Evolutionary conservation across 2,329 filamentous ascomycete species (phyloP).

Genomic region (Tolypocladium pustulatum): DNA sequence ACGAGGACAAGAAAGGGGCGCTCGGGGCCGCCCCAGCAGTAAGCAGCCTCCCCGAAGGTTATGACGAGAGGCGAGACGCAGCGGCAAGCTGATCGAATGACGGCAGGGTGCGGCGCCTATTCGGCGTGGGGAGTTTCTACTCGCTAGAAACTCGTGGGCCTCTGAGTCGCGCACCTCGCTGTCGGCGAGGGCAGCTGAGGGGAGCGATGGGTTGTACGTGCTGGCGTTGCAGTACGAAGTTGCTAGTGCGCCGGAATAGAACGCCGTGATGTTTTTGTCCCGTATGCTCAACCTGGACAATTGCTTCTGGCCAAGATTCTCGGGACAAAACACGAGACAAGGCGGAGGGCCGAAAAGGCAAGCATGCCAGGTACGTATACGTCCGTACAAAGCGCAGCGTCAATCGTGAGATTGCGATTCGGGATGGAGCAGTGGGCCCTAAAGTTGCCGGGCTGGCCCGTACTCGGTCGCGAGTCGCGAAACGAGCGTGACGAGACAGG

Average conservation of each 20-base stretch:
- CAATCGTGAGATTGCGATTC: background rate
- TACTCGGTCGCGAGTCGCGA: background rate
- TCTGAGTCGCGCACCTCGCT: background rate
- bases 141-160: background rate
- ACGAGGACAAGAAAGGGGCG: too few species aligned
- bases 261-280: background rate
- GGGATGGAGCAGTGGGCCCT: background rate
- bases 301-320: background rate
- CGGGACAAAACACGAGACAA: background rate
- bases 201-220: background rate
- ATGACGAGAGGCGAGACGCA: background rate
- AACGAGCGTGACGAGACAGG: background rate
- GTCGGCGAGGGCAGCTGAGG: background rate
- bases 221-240: background rate
- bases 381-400: background rate
- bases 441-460: background rate
- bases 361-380: too few species aligned
- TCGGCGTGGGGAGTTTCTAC: background rate
- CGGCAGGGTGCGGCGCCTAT: background rate
- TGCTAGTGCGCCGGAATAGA: background rate
- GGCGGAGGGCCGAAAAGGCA: background rate
- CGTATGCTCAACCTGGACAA: background rate
- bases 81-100: background rate
- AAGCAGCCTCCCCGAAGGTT: background rate
- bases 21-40: background rate